Conservation (phyloP, 257 asterid genomes). For the Eucommia ulmoides region DNA sequence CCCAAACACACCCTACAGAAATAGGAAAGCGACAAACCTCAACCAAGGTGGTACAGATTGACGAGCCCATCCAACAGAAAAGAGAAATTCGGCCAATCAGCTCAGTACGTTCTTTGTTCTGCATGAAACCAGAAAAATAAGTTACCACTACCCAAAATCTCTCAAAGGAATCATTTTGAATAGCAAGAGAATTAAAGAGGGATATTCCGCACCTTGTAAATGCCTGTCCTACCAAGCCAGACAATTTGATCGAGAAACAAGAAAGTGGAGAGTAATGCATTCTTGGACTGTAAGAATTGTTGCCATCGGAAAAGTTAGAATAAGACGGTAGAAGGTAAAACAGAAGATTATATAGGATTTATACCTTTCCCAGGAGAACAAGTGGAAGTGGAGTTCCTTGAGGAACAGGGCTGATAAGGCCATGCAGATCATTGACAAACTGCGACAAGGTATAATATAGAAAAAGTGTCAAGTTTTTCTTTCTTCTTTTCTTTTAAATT, state of each 20-base stretch:
- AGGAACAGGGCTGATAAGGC: slow-evolving; percentile 70
- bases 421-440: slow-evolving; percentile 92
- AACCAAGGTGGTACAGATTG: slow-evolving; percentile 58
- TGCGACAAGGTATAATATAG: slow-evolving; percentile 15
- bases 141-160: not conserved
- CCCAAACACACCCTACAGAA: too few species aligned
- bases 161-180: not conserved
- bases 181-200: not conserved
- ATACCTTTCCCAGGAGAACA: slow-evolving; percentile 81
- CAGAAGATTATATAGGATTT: too few species aligned
- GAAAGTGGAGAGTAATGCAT: slow-evolving; percentile 81
- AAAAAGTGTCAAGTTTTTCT: too few species aligned
- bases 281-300: slow-evolving; percentile 72
- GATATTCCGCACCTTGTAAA: slow-evolving; percentile 51
- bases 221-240: slow-evolving; percentile 92
- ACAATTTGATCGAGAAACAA: slow-evolving; percentile 88
- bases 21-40: slow-evolving; percentile 37
- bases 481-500: too few species aligned
- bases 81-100: slow-evolving; percentile 78
- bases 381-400: slow-evolving; percentile 88
- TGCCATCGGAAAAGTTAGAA: too few species aligned
- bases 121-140: slow-evolving; percentile 4
- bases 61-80: slow-evolving; percentile 84
- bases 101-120: slow-evolving; percentile 84
- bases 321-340: too few species aligned